phyloP scores from a whole-genome alignment of 2,329 filamentous ascomycete species.

The Teratosphaeria destructans region DNA sequence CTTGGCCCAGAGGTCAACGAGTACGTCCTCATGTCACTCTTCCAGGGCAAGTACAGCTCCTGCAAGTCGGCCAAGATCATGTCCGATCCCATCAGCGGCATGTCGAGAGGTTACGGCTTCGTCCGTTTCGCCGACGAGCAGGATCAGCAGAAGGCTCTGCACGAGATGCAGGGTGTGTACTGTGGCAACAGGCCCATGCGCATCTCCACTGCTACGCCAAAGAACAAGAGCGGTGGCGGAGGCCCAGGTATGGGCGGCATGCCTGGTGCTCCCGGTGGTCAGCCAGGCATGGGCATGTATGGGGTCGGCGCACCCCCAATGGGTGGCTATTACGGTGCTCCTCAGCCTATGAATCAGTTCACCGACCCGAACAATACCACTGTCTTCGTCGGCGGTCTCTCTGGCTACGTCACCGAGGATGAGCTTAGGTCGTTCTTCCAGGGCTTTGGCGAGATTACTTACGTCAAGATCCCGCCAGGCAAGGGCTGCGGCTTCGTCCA shows the following conservation, averaged over 20 bases:
- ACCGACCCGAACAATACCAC: slow-evolving; percentile 99
- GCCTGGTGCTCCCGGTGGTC: slow-evolving; percentile 31
- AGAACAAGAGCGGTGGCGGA: slow-evolving; percentile 61
- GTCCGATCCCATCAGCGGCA: slow-evolving; percentile 95
- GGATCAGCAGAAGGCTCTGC: slow-evolving; percentile 89
- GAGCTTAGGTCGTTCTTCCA: slow-evolving; percentile 99
- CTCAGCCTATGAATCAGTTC: slow-evolving; percentile 96
- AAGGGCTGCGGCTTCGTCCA: slow-evolving; percentile 99
- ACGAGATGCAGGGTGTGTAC: slow-evolving; percentile 99
- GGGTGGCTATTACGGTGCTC: slow-evolving; percentile 52
- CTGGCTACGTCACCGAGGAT: slow-evolving; percentile 96
- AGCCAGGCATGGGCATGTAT: slow-evolving; percentile 51
- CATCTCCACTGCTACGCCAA: slow-evolving; percentile 93
- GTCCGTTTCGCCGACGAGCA: slow-evolving; percentile 93
- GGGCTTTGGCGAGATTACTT: slow-evolving; percentile 97
- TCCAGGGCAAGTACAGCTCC: slow-evolving; percentile 89
- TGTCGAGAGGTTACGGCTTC: slow-evolving; percentile 96
- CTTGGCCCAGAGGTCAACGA: slow-evolving; percentile 97
- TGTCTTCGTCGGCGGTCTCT: slow-evolving; percentile 93
- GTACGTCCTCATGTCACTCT: slow-evolving; percentile 91
- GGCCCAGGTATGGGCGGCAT: slow-evolving; percentile 39
- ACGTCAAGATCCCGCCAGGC: slow-evolving; percentile 98
- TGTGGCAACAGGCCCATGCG: slow-evolving; percentile 98
- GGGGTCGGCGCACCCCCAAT: slow-evolving; percentile 60
- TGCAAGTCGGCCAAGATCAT: slow-evolving; percentile 99